Evolutionary conservation across 139 green algal genomes (phyloP).

Genomic region (Axilococcus clingmanii): DNA sequence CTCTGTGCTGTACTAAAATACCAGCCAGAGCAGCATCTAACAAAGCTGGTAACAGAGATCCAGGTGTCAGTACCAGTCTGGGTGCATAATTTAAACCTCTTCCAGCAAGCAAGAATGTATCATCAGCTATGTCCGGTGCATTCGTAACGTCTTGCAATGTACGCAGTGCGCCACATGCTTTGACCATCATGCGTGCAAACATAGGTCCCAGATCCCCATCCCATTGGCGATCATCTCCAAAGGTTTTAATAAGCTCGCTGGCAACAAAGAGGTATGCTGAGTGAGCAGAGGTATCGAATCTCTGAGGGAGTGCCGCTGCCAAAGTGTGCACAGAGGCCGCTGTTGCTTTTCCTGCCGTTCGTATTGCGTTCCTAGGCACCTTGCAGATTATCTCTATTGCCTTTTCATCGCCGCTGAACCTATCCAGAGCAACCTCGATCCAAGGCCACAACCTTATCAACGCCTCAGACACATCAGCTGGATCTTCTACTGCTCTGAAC

Average conservation of each 20-base stretch:
- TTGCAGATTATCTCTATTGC: conserved; percentile 35
- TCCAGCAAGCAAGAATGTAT: conserved; percentile 66
- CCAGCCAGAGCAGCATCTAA: conserved; percentile 42
- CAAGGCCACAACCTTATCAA: conserved; percentile 38
- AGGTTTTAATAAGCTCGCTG: conserved; percentile 73
- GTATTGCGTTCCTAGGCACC: conserved; percentile 45
- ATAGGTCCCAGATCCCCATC: conserved; percentile 39
- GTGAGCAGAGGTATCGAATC: conserved; percentile 48
- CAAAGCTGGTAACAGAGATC: conserved; percentile 41
- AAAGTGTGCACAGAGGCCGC: conserved; percentile 40
- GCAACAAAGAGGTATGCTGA: conserved; percentile 69
- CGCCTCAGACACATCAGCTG: conserved; percentile 25
- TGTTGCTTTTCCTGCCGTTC: conserved; percentile 26
- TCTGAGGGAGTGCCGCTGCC: conserved; percentile 38
- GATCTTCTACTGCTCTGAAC: conserved; percentile 35
- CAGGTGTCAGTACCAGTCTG: conserved; percentile 35
- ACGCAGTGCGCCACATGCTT: conserved; percentile 30
- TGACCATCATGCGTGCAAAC: conserved; percentile 33
- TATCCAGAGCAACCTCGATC: conserved; percentile 27
- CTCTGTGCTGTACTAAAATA: conserved; percentile 45
- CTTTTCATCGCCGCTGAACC: conserved; percentile 8
- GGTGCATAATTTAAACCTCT: conserved; percentile 46
- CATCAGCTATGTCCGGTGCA: conserved; percentile 58
- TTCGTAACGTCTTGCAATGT: conserved; percentile 27
- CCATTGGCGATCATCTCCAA: conserved; percentile 33